Base-by-base conservation (phyloP, 2,329 filamentous ascomycete genomes). In the Phialophora expanda region DNA sequence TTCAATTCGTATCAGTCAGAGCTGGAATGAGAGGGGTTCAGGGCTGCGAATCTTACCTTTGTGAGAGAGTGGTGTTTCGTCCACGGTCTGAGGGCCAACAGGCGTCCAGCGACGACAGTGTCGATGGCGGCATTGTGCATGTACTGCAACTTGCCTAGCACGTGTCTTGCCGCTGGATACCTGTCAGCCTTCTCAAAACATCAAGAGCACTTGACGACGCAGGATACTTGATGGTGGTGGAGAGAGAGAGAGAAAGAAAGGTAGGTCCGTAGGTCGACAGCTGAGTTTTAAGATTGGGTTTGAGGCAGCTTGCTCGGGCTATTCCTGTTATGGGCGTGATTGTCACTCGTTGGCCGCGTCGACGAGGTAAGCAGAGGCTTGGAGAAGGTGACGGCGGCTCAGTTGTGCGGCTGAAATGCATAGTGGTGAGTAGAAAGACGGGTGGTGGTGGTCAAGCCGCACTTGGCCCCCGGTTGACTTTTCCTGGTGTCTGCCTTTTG, bases 371-470 rank as follows among this genome's bases (percentile, higher is more conserved):
- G 24, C 14, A 38, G 38, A 30, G 22, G 61, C 46, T 54, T 64
- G 61, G 55, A 59, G 38, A 24, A 41, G 44, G 26, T 24, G 20
- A 60, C 30, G 4, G 56, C 56, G 62, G 56, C 62, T 60, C 4
- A 24, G 26, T 5, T 8, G 48, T 41, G 62, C 56, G 62, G 62
- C 62, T 65, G 62, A 65, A 12, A 44, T 46, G 41, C n/a, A 11
- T 12, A 50, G 26, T 8, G 9, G 14, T 22, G 41, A 34, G 41
- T 20, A 34, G 41, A 28, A 20, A 17, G 26, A 32, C 48, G 20
- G 17, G 17, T 12, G 6, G 48, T 34, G 20, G 20, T 22, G 48
- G 48, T 26, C 48, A 28, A 51, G 48, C 48, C 48, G 48, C 48
- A 51, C 48, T 12, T 51, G 48, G 38, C 17, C 38, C 38, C n/a